These are phyloP conservation scores for Ilyonectria robusta DNA, from an alignment of 2,329 filamentous ascomycete species.

Conservation along the genomic window DNA sequence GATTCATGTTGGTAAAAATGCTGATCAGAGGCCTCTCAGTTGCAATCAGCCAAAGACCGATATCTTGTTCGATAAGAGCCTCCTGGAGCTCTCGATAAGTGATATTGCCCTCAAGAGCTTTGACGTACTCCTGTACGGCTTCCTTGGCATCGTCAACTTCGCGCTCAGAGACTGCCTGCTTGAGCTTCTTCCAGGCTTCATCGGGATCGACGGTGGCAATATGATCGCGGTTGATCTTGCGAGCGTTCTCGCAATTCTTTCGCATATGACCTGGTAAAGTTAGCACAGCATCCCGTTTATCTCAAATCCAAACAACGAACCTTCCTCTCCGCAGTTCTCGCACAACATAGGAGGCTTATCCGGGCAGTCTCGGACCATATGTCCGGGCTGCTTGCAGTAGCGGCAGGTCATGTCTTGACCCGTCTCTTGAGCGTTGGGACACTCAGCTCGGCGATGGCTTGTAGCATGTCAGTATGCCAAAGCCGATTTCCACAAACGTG, in stretches of 20 bases:
- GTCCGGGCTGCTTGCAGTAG: constrained; percentile 66
- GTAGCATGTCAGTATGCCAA: constrained; percentile 25
- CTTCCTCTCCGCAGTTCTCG: constrained; percentile 73
- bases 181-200: constrained; percentile 71
- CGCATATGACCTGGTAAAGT: constrained; percentile 66
- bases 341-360: constrained; percentile 69
- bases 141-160: constrained; percentile 76
- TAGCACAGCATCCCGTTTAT: constrained; percentile 10
- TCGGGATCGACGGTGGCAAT: constrained; percentile 66
- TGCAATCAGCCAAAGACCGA: constrained; percentile 74
- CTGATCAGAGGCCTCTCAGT: constrained; percentile 68
- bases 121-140: constrained; percentile 72
- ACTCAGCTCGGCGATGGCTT: constrained; percentile 54
- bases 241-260: constrained; percentile 70
- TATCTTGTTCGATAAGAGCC: constrained; percentile 67
- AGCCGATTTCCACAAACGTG: neutral
- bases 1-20: constrained; percentile 79
- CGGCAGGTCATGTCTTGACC: constrained; percentile 54
- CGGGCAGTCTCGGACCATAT: constrained; percentile 74
- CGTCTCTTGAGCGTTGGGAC: constrained; percentile 51
- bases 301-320: constrained; percentile 53
- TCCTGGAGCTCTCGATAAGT: constrained; percentile 74
- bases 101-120: constrained; percentile 66
- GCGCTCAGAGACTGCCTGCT: constrained; percentile 63
- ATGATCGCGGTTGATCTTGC: constrained; percentile 68